Evolutionary conservation across 2,329 filamentous ascomycete species (phyloP).

Genomic region (Zalaria sp.): DNA sequence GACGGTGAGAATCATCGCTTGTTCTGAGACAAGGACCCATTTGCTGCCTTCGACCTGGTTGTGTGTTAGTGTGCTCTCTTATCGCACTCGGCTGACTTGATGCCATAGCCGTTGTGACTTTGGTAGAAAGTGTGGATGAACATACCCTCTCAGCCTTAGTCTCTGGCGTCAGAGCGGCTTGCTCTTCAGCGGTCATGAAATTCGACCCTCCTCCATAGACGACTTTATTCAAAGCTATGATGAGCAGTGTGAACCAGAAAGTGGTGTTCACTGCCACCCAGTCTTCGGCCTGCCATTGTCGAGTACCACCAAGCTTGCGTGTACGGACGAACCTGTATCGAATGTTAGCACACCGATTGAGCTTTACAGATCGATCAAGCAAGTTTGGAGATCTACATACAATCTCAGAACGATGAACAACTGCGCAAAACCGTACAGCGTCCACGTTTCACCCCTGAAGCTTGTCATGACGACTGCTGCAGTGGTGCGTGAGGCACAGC

Average conservation of each 20-base stretch:
- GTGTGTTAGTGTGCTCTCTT: background rate
- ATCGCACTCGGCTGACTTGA: background rate
- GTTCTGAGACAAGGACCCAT: constrained; percentile 47
- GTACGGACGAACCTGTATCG: background rate
- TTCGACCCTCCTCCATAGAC: constrained; percentile 42
- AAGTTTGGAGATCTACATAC: background rate
- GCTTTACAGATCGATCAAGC: background rate
- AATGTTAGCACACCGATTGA: background rate
- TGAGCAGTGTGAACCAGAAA: constrained; percentile 39
- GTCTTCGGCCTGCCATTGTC: constrained; percentile 3
- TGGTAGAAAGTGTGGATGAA: background rate
- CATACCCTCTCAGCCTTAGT: constrained; percentile 19
- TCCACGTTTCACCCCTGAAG: constrained; percentile 6
- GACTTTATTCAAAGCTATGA: constrained; percentile 40
- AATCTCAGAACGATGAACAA: constrained; percentile 3
- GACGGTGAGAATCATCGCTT: constrained; percentile 42
- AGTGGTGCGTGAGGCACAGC: background rate
- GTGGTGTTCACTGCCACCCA: constrained; percentile 6
- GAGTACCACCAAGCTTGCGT: background rate
- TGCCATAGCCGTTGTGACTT: no score
- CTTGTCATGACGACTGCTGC: background rate
- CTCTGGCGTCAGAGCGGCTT: constrained; percentile 29
- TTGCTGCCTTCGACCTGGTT: constrained; percentile 40
- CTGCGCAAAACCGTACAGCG: constrained; percentile 4
- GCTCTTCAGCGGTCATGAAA: constrained; percentile 38